phyloP scores from a whole-genome alignment of 768 basidiomycete genomes.

The Suillus americanus region DNA sequence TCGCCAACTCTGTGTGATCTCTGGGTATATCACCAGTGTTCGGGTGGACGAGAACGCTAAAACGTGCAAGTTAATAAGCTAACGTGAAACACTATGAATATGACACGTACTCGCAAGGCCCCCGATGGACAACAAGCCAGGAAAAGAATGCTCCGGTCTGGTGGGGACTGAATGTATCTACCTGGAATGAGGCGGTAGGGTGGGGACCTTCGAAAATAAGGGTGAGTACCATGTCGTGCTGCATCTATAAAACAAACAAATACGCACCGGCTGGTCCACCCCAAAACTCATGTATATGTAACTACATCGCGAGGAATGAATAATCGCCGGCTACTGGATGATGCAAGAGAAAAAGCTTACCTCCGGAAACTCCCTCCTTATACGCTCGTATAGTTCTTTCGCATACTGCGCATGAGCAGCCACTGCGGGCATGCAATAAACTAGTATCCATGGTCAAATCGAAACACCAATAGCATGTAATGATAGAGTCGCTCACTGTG shows the following conservation, averaged over 20 bases:
- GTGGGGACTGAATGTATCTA: constrained; percentile 65
- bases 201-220: constrained; percentile 50
- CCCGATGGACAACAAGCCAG: constrained; percentile 66
- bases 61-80: constrained; percentile 1
- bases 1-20: constrained; percentile 62
- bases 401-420: constrained; percentile 48
- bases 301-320: constrained; percentile 32
- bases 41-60: constrained; percentile 64
- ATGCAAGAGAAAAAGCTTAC: constrained; percentile 27
- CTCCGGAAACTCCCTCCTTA: constrained; percentile 70
- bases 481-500: constrained; percentile 53
- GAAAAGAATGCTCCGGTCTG: constrained; percentile 70
- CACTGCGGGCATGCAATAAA: constrained; percentile 58
- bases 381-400: constrained; percentile 53
- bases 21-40: constrained; percentile 56
- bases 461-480: not conserved
- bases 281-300: constrained; percentile 62
- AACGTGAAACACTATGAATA: not conserved
- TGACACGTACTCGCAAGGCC: constrained; percentile 66
- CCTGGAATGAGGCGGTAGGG: constrained; percentile 71
- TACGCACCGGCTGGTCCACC: constrained; percentile 59
- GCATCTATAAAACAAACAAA: not conserved
- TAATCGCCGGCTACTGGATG: not conserved
- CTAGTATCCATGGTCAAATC: constrained; percentile 30
- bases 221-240: not conserved